phyloP scores from a whole-genome alignment of 2,329 filamentous ascomycete genomes.

The Trichoderma sp. region DNA sequence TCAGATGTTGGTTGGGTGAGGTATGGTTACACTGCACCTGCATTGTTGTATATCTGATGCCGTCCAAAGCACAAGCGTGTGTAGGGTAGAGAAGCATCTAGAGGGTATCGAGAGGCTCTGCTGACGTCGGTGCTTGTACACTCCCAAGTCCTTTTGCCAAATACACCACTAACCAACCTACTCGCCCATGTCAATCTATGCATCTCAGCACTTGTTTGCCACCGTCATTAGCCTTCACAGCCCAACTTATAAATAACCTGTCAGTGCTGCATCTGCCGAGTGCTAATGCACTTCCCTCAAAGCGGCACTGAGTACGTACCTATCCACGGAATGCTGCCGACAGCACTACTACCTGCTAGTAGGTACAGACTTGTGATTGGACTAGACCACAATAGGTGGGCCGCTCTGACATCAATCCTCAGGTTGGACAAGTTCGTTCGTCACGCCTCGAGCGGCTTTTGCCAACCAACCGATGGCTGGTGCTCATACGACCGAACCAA shows the following conservation, averaged over 20 bases:
- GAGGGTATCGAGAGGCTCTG: neutral
- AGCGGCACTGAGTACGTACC: neutral
- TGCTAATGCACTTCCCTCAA: neutral
- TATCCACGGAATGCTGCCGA: neutral
- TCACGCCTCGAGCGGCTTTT: neutral
- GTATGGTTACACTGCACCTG: neutral
- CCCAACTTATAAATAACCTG: neutral
- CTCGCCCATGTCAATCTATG: neutral
- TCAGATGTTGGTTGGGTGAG: neutral
- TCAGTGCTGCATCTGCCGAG: neutral
- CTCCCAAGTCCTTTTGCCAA: neutral
- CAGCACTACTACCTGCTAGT: no score
- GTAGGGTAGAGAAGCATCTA: neutral
- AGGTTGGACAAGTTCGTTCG: neutral
- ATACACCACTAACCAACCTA: neutral
- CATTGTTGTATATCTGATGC: neutral
- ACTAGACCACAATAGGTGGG: neutral
- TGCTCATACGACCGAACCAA: neutral
- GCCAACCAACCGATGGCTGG: neutral
- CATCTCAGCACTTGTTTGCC: neutral
- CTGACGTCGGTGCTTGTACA: neutral
- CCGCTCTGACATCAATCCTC: slow-evolving; percentile 19
- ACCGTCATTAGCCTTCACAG: neutral
- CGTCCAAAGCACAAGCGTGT: neutral
- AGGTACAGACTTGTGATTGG: slow-evolving; percentile 7